Evolutionary conservation across 768 basidiomycete species (phyloP).

Genomic region (Rhizopogon vinicolor): DNA sequence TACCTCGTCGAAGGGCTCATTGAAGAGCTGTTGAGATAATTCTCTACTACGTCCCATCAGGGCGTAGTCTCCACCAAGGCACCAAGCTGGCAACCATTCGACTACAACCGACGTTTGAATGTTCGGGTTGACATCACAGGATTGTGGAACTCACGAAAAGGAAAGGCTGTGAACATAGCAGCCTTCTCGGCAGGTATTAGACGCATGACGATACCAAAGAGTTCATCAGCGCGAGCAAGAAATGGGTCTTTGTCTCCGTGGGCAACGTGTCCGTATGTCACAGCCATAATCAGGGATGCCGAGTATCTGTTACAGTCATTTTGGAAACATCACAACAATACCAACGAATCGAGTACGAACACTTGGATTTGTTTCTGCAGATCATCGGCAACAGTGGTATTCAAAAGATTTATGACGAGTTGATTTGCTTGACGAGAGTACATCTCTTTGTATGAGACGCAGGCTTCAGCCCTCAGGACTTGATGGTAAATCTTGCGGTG

Average conservation of each 20-base stretch:
- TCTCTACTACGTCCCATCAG: neutral
- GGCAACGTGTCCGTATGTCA: neutral
- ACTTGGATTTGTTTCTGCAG: slow-evolving; percentile 4
- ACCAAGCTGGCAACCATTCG: neutral
- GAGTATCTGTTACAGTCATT: neutral
- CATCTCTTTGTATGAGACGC: slow-evolving; percentile 6
- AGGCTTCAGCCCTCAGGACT: slow-evolving; percentile 14
- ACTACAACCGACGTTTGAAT: neutral
- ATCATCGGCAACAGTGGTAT: neutral
- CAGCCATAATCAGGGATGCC: neutral
- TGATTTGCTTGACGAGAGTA: slow-evolving; percentile 16
- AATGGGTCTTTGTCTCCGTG: neutral
- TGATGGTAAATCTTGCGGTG: slow-evolving; percentile 22
- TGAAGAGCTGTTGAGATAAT: neutral
- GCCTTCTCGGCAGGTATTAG: neutral
- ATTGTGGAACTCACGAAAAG: neutral
- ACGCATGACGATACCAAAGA: neutral
- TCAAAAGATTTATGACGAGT: slow-evolving; percentile 13
- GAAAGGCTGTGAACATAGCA: slow-evolving; percentile 2
- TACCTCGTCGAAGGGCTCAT: neutral
- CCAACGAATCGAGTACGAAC: neutral
- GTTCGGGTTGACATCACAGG: neutral
- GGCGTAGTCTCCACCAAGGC: neutral
- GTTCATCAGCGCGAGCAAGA: neutral
- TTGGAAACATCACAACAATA: neutral